A percentile compares a stretch with the other conserved stretches of the same genome.
Conservation (phyloP, 306 rosid species). For the Prunus davidiana region DNA sequence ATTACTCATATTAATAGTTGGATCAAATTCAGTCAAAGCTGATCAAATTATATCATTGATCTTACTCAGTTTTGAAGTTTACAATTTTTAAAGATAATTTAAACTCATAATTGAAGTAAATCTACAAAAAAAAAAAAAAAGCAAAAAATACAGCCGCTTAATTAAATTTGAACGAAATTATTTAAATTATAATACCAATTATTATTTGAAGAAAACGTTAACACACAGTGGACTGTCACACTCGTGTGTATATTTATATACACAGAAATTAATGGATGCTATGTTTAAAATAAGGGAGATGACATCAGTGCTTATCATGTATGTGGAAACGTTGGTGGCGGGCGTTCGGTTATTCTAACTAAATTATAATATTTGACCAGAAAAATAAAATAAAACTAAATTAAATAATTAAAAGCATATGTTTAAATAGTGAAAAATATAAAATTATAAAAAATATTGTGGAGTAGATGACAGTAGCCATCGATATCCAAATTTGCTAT, state of each 20-base stretch:
- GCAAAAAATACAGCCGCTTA: neutral
- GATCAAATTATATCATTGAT: too few species aligned
- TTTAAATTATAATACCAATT: neutral
- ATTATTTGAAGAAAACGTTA: neutral
- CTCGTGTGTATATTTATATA: too few species aligned
- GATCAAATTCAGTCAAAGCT: neutral
- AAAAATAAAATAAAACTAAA: too few species aligned
- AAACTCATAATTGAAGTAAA: neutral
- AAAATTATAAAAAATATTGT: neutral
- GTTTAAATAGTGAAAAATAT: neutral
- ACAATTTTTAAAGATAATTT: too few species aligned
- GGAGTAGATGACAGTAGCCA: slow-evolving; percentile 18
- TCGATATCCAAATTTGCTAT: slow-evolving; percentile 11
- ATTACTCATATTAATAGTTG: neutral
- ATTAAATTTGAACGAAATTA: neutral
- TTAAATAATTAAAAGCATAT: neutral
- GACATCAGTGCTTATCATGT: neutral
- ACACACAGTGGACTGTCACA: too few species aligned
- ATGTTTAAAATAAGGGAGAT: neutral
- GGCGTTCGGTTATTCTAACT: neutral
- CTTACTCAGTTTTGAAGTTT: too few species aligned
- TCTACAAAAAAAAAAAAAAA: neutral
- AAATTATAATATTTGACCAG: neutral
- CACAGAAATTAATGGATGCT: too few species aligned
- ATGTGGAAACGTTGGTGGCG: neutral